Evolutionary conservation across 208 protist species (phyloP).

Genomic region (Naegleria lovaniensis): DNA sequence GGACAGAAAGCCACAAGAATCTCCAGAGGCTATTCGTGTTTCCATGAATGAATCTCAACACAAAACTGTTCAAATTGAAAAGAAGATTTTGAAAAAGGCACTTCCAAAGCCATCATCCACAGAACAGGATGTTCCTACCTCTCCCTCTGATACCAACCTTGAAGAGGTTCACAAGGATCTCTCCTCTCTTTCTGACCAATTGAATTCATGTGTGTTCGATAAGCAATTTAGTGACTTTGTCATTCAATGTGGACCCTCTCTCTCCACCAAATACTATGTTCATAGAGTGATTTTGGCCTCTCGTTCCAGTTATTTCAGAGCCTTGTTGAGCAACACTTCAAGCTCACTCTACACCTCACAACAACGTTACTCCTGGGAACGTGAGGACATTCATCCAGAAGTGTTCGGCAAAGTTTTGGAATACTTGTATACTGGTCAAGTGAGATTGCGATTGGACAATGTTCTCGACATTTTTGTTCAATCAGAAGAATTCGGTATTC

Average conservation of each 20-base stretch:
- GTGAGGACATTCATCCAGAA: background rate
- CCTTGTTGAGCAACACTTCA: background rate
- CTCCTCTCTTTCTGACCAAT: background rate
- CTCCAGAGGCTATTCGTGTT: background rate
- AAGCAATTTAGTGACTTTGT: background rate
- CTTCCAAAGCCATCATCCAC: no score
- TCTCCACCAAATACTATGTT: background rate
- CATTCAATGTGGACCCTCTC: background rate
- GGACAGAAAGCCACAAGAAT: background rate
- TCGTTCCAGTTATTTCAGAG: background rate
- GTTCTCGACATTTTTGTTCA: slow-evolving; percentile 7
- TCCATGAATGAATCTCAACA: background rate
- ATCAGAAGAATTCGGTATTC: slow-evolving; percentile 4
- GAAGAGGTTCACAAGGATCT: background rate
- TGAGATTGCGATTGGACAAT: slow-evolving; percentile 12
- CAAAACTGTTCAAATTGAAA: background rate
- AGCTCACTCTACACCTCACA: background rate
- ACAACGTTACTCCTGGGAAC: background rate
- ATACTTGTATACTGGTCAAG: slow-evolving; percentile 10
- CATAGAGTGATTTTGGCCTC: background rate
- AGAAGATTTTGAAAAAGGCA: background rate
- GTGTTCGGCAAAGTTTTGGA: background rate
- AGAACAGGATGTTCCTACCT: background rate
- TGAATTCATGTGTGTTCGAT: background rate
- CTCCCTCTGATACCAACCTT: background rate